phyloP scores from a whole-genome alignment of 495 filamentous ascomycete genomes.

The Parathielavia appendiculata region DNA sequence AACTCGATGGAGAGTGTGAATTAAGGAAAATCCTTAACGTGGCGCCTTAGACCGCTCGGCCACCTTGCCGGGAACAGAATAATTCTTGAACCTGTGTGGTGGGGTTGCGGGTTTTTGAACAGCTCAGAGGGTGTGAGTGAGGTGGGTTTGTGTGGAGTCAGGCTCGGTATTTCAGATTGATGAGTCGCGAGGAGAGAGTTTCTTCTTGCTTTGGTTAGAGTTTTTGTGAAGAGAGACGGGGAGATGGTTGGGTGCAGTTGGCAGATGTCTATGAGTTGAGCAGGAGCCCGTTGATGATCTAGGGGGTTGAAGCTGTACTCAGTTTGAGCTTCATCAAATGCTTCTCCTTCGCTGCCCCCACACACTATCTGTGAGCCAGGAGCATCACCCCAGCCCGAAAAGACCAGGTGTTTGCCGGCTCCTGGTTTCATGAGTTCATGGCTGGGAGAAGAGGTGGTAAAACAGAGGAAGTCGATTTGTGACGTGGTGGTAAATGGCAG shows the following conservation, averaged over 20 bases:
- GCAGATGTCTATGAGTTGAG: background rate
- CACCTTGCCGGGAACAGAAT: constrained; percentile 31
- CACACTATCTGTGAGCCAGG: no score
- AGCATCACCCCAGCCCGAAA: no score
- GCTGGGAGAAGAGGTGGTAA: no score
- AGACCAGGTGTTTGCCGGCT: no score
- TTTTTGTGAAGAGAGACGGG: background rate
- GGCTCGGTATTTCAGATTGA: background rate
- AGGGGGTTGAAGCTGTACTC: background rate
- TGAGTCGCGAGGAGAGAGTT: no score
- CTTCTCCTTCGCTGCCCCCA: no score
- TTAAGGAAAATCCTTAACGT: constrained; percentile 35
- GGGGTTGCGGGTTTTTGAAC: constrained; percentile 5
- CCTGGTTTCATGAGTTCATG: no score
- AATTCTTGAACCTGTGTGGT: constrained; percentile 9
- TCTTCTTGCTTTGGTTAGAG: background rate
- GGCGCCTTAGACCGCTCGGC: no score
- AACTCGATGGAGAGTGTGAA: constrained; percentile 11
- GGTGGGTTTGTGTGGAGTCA: background rate
- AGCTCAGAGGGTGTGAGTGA: background rate
- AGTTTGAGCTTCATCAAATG: no score
- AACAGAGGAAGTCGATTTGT: no score
- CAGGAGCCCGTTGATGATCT: background rate
- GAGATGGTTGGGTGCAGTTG: background rate
- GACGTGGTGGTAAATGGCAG: background rate